These are phyloP conservation scores for rapeseed (Brassica napus) DNA, from an alignment of 345 rosid genomes.

Conservation along the genomic window DNA sequence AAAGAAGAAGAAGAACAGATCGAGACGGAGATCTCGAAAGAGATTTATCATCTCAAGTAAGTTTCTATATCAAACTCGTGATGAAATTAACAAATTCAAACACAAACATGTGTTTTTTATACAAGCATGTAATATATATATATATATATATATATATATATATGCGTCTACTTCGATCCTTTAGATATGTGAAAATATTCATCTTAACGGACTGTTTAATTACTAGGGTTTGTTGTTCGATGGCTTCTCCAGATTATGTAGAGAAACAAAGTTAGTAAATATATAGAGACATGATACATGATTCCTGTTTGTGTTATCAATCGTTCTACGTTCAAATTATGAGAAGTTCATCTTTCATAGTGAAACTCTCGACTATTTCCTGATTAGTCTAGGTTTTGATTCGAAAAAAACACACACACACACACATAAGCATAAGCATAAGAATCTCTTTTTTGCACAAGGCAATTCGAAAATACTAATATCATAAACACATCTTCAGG, in stretches of 20 bases:
- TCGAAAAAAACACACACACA: neutral
- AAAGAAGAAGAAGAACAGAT: constrained; percentile 20
- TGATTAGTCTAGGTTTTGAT: neutral
- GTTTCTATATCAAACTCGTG: constrained; percentile 13
- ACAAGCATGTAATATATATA: neutral
- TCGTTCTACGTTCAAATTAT: neutral
- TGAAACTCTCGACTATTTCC: constrained; percentile 8
- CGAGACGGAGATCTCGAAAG: constrained; percentile 3
- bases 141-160: too few relatives aligned
- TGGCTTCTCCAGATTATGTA: neutral
- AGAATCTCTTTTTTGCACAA: neutral
- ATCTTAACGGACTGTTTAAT: constrained; percentile 19
- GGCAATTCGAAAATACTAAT: neutral
- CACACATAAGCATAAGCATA: neutral
- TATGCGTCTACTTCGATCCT: neutral
- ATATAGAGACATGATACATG: neutral
- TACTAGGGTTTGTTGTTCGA: constrained; percentile 15
- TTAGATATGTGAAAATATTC: neutral
- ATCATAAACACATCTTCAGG: constrained; percentile 3
- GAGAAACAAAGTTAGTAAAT: constrained; percentile 1
- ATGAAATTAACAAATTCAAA: neutral
- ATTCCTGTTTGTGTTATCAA: neutral
- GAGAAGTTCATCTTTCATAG: constrained; percentile 19
- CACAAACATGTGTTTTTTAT: neutral
- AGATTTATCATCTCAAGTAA: constrained; percentile 23